These are phyloP conservation scores for Kernera saxatilis DNA, from an alignment of 345 rosid genomes.

Conservation along the genomic window DNA sequence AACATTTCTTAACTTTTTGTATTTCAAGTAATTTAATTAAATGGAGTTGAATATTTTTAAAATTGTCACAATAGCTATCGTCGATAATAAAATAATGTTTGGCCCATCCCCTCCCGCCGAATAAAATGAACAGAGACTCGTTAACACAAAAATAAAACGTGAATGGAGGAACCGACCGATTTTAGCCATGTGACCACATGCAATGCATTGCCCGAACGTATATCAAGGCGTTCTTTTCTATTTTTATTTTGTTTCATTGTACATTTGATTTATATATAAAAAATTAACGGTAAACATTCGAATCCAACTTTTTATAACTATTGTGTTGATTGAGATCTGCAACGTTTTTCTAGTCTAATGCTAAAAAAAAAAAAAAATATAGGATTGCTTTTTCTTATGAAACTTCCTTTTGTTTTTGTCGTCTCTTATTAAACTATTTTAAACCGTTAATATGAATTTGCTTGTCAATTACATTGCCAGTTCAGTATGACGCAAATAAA, in stretches of 20 bases:
- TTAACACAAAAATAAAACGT: slow-evolving; percentile 16
- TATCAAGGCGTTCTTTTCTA: neutral
- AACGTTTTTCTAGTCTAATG: slow-evolving; percentile 9
- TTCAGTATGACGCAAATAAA: neutral
- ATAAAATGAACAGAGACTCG: slow-evolving; percentile 22
- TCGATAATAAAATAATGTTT: neutral
- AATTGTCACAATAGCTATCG: neutral
- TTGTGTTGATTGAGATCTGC: slow-evolving; percentile 5
- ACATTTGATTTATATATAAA: neutral
- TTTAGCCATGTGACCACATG: slow-evolving; percentile 31
- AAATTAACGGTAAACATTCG: neutral
- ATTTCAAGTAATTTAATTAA: no score
- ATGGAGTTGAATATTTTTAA: neutral
- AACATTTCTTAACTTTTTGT: neutral
- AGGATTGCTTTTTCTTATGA: neutral
- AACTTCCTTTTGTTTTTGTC: neutral
- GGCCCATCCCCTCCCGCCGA: slow-evolving; percentile 16
- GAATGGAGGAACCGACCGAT: slow-evolving; percentile 30
- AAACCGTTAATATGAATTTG: neutral
- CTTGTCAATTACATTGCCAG: neutral
- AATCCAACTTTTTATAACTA: neutral
- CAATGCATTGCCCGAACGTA: neutral
- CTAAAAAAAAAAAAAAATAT: neutral
- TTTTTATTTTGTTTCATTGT: neutral
- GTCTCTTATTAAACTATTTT: neutral